Evolutionary conservation across 768 basidiomycete genomes (phyloP), one percentile per base, ranked within the genome.

Genomic region (Lentinula guzmanii): DNA sequence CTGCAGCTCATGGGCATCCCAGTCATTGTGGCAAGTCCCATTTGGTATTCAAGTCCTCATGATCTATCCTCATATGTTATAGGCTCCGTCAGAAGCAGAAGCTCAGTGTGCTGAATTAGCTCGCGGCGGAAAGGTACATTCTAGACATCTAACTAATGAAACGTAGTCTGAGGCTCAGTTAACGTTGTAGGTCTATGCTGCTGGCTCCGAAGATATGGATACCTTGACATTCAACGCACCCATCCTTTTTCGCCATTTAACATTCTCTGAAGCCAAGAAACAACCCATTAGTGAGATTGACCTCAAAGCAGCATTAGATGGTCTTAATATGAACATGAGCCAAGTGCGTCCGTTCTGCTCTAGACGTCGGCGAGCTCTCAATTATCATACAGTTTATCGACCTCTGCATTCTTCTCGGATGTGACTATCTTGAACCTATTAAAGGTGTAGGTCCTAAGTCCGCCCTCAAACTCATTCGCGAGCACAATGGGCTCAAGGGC

Each of bases 151-250:
- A 8, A 34, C 5, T 41, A 6, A 34, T 13, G 28, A n/a, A 16
- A 39, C 24, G 2, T 18, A 39, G 18, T 33, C 15, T 11, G 13
- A 42, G 52, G 43, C 46, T 34, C 51, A 58, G 57, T 34, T 4
- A 56, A 46, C n/a, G 6, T 9, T 50, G 33, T 66, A 94, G 92
- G 93, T 98, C 31, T 98, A 93, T 71, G 97, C 93, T 1, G 95
- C 97, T 7, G 97, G 97, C 13, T 97, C 95, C 0, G 97, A 98
- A 75, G 97, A 99, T 73, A 99, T 99, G 97, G 97, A 99, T 69
- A 99, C 97, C 7, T 85, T 99, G 21, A 99, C 97, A 0, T 99
- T 99, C 79, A 83, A 85, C 65, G 78, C 96, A 0, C 96, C 97
- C 1, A 87, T 96, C 48, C 81, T 99, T 8, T 89, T 91, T 66